phyloP scores from a whole-genome alignment of 108 stramenopile genomes.

The Nitzschia palea region DNA sequence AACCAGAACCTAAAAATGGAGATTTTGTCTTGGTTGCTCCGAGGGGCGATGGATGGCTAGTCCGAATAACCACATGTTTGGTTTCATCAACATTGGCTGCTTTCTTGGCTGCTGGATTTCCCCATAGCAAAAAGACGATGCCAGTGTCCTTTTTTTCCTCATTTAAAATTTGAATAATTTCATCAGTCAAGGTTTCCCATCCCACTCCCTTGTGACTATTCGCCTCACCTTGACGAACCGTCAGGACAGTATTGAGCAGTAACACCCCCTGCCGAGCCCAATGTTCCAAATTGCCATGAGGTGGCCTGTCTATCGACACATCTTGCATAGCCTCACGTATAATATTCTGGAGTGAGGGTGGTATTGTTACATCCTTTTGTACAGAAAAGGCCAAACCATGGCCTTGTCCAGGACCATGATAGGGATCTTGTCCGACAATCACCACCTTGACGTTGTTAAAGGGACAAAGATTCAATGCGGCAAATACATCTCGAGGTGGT shows the following conservation, averaged over 20 bases:
- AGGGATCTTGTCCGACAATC: constrained; percentile 99
- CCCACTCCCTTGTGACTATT: constrained; percentile 91
- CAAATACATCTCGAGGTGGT: constrained; percentile 76
- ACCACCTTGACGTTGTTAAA: constrained; percentile 83
- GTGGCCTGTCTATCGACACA: constrained; percentile 45
- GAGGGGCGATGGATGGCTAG: constrained; percentile 84
- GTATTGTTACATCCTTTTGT: constrained; percentile 63
- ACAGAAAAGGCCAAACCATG: constrained; percentile 93
- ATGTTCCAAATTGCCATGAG: constrained; percentile 68
- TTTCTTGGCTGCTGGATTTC: constrained; percentile 79
- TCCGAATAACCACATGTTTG: constrained; percentile 32
- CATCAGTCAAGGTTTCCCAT: constrained; percentile 96
- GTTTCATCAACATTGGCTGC: constrained; percentile 9
- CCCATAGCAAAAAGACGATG: constrained; percentile 99
- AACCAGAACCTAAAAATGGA: constrained; percentile 91
- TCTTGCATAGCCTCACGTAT: constrained; percentile 79
- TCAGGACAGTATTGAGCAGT: constrained; percentile 94
- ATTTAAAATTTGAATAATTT: constrained; percentile 63
- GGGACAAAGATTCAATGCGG: constrained; percentile 89
- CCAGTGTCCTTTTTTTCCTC: constrained; percentile 19
- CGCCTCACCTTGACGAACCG: constrained; percentile 88
- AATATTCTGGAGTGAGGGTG: constrained; percentile 95
- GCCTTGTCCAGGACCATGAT: constrained; percentile 91
- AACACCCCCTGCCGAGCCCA: constrained; percentile 98
- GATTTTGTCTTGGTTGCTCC: constrained; percentile 85